Conservation (phyloP, 257 asterid genomes). For the Przewalskia tangutica region DNA sequence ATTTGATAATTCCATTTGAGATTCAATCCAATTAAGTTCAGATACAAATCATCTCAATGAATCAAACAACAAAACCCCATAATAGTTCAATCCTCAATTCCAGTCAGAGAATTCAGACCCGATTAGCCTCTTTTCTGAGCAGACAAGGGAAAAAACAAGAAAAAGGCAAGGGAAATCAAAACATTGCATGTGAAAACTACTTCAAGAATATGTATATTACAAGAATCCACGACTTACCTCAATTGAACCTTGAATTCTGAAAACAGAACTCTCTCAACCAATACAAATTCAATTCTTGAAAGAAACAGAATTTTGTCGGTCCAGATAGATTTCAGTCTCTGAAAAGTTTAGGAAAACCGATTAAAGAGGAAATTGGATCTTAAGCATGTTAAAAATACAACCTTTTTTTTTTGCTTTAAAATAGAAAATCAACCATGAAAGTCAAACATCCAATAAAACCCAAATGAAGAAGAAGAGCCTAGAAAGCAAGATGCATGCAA, state of each 20-base stretch:
- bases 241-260: neutral
- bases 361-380: neutral
- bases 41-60: conserved; percentile 10
- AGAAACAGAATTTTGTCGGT: neutral
- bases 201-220: neutral
- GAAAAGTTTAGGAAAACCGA: neutral
- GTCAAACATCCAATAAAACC: neutral
- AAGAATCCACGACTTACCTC: neutral
- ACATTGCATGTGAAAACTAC: neutral
- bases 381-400: neutral
- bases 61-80: neutral
- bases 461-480: neutral
- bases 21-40: conserved; percentile 9
- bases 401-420: neutral
- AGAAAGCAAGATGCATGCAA: conserved; percentile 11
- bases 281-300: neutral
- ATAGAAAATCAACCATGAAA: neutral
- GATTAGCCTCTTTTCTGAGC: neutral
- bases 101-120: neutral
- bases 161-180: neutral
- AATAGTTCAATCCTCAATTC: neutral
- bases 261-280: neutral
- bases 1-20: conserved; percentile 40
- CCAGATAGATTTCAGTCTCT: neutral
- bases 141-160: neutral